A percentile compares a stretch with the other conserved stretches of the same genome.
Evolutionary conservation across 106 monocot genomes (phyloP).

Genomic region (Phalaenopsis equestris): DNA sequence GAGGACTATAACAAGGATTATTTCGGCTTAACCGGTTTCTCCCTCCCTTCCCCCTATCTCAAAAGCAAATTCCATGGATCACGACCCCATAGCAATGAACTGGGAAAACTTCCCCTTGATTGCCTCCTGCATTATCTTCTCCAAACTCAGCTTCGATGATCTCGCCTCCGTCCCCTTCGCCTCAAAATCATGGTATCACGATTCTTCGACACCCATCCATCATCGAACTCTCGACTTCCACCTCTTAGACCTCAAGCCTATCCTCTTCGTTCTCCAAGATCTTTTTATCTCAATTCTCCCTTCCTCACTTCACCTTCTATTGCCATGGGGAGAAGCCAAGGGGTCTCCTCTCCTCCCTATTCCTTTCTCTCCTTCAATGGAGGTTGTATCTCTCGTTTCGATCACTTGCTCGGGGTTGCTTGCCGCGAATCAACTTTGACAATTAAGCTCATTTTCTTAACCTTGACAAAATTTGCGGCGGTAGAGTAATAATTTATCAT

Average conservation of each 20-base stretch:
- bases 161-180: not conserved
- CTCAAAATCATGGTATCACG: too few species aligned
- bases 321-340: slow-evolving; percentile 10
- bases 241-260: slow-evolving; percentile 29
- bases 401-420: slow-evolving; percentile 17
- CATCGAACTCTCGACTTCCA: slow-evolving; percentile 31
- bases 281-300: too few species aligned
- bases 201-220: not conserved
- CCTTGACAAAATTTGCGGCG: too few species aligned
- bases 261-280: slow-evolving; percentile 10
- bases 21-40: too few species aligned
- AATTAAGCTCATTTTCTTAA: slow-evolving; percentile 22
- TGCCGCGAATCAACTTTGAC: slow-evolving; percentile 18
- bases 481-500: too few species aligned
- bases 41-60: too few species aligned
- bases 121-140: slow-evolving; percentile 37
- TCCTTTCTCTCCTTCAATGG: not conserved
- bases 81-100: too few species aligned
- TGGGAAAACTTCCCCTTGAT: slow-evolving; percentile 40
- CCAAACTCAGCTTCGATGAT: slow-evolving; percentile 24
- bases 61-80: too few species aligned
- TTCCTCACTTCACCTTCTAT: not conserved
- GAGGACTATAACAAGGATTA: too few species aligned
- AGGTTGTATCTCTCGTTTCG: slow-evolving; percentile 4
- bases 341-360: slow-evolving; percentile 21